Evolutionary conservation across 371 early-diverging fungal genomes (phyloP).

Genomic region (Mucor circinelloides): DNA sequence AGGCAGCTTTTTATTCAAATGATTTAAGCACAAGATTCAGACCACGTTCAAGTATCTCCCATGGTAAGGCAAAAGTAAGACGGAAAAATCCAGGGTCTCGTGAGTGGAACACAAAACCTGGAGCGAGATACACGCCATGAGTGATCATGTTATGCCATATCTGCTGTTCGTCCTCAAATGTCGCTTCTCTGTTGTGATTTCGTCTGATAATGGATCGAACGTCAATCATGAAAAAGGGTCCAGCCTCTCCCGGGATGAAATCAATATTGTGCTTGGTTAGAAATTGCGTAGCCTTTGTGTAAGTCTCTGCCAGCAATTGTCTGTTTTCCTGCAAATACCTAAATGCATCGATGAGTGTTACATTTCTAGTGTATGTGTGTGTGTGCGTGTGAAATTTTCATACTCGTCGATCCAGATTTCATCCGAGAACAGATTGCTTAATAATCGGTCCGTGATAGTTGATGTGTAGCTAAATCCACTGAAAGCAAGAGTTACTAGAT

Average conservation of each 20-base stretch:
- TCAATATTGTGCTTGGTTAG: conserved; percentile 50
- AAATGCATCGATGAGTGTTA: background rate
- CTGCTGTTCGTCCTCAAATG: conserved; percentile 37
- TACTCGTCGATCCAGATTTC: conserved; percentile 58
- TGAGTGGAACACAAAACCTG: conserved; percentile 66
- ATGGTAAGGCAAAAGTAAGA: conserved; percentile 29
- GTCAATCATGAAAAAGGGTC: conserved; percentile 72
- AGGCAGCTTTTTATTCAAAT: background rate
- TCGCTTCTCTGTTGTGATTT: background rate
- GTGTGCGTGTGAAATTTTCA: background rate
- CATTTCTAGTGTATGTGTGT: background rate
- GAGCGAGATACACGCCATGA: conserved; percentile 61
- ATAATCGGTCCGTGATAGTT: conserved; percentile 56
- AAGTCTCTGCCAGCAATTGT: conserved; percentile 53
- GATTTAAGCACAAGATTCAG: conserved; percentile 4
- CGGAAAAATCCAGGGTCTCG: conserved; percentile 69
- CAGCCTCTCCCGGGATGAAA: conserved; percentile 63
- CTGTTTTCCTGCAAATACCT: conserved; percentile 61
- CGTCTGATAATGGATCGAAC: background rate
- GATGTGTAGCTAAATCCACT: conserved; percentile 60
- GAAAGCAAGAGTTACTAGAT: background rate
- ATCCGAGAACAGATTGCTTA: conserved; percentile 60
- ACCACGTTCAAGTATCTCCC: conserved; percentile 22
- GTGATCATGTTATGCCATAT: conserved; percentile 49
- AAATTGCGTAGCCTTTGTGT: conserved; percentile 37